Evolutionary conservation across 2,329 filamentous ascomycete genomes (phyloP).

Genomic region (Alternaria burnsii): DNA sequence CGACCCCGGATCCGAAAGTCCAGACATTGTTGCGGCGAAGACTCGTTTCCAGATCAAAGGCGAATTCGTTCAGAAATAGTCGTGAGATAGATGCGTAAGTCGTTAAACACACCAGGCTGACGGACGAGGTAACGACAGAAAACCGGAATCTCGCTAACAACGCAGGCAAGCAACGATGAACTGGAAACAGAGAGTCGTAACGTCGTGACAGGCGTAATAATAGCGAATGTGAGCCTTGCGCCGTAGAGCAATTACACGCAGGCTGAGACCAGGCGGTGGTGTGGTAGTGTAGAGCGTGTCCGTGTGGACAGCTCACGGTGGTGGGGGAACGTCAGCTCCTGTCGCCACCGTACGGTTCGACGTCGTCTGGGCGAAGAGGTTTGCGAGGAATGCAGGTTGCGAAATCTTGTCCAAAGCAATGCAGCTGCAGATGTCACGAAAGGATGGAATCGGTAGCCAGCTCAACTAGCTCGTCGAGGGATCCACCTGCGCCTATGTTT

Average conservation of each 20-base stretch:
- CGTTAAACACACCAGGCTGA: conserved; percentile 10
- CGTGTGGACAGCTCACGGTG: conserved; percentile 42
- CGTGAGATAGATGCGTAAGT: conserved; percentile 20
- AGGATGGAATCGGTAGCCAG: conserved; percentile 32
- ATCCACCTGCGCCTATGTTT: conserved; percentile 28
- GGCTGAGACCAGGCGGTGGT: conserved; percentile 28
- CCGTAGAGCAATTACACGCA: conserved; percentile 28
- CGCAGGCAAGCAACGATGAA: conserved; percentile 19
- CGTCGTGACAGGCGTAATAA: conserved; percentile 41
- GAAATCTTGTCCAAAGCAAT: conserved; percentile 4
- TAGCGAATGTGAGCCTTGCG: conserved; percentile 21
- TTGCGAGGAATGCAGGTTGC: conserved; percentile 11
- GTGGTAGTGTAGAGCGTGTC: conserved; percentile 40
- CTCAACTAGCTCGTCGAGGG: conserved; percentile 32
- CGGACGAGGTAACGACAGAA: conserved; percentile 17
- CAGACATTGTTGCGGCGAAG: conserved; percentile 34
- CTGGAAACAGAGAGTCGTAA: conserved; percentile 35
- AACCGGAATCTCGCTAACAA: conserved; percentile 16
- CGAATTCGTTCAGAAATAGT: neutral
- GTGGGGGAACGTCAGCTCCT: conserved; percentile 35
- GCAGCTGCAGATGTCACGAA: conserved; percentile 26
- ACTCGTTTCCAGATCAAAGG: neutral
- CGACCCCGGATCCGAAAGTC: conserved; percentile 74
- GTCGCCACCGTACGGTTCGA: conserved; percentile 30
- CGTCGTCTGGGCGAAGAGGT: conserved; percentile 13